Base-by-base conservation (phyloP, 345 rosid species). In the Hibiscus syriacus region DNA sequence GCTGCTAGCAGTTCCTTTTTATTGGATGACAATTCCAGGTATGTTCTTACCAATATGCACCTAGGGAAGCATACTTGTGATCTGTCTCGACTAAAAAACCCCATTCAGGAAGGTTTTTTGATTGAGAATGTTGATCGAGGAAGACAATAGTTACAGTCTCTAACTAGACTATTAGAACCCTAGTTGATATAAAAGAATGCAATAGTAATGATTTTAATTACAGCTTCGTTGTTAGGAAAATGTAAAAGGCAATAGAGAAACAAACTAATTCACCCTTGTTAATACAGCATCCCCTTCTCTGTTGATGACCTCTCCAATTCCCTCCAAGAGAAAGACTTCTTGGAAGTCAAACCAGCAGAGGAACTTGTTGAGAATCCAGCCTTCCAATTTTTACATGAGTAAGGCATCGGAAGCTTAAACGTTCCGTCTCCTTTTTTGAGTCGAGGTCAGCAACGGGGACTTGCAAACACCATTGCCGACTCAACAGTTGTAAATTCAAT, bases 201-300 rank as follows among this genome's bases (percentile, higher is more conserved):
- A 17, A 45, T 46, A 6, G 48, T 36, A 11, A 54, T 54, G 61
- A 1, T 38, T 23, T 38, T 0, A 14, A 3, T 38, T 19, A 20
- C 10, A 23, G 3, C 34, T 62, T 6, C 6, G 46, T 41, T 6
- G n/a, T n/a, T n/a, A n/a, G n/a, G n/a, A n/a, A n/a, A n/a, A n/a
- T n/a, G n/a, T n/a, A n/a, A n/a, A n/a, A n/a, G n/a, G 3, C 36
- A 41, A 29, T 3, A 10, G 29, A 16, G 20, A 10, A 46, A 17
- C n/a, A 5, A 32, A 71, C 68, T 74, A 52, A 78, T 72, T 57
- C 38, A 29, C 39, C 14, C 38, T 61, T 76, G 9, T 27, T 30
- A 46, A 49, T 6, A 20, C 96, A 88, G 98, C 86, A 95, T 92
- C 72, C 99, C 97, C 32, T 95, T 92, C 89, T 92, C 99, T 17